phyloP scores from a whole-genome alignment of 1,284 basidiomycete genomes.

The Pterulicium gracile region DNA sequence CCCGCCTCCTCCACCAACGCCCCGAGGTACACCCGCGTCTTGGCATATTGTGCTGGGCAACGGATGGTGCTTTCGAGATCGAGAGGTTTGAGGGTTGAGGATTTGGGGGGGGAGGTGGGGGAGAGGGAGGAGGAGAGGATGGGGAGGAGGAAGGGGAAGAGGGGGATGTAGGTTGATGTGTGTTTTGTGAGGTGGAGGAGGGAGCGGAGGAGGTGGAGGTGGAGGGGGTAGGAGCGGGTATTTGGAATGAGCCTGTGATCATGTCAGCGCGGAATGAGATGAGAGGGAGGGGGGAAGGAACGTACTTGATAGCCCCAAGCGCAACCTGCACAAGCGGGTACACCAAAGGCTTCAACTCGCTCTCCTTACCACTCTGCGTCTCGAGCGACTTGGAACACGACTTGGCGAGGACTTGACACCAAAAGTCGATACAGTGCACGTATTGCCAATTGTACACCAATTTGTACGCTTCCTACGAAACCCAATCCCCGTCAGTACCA shows the following conservation, averaged over 20 bases:
- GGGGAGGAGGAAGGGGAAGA: constrained; percentile 81
- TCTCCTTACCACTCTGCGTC: constrained; percentile 45
- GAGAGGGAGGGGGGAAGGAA: constrained; percentile 9
- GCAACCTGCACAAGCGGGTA: constrained; percentile 95
- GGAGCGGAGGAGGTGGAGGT: constrained; percentile 22
- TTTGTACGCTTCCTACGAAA: constrained; percentile 72
- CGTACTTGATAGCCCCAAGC: constrained; percentile 84
- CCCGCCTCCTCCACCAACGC: constrained; percentile 75
- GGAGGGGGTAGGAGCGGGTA: constrained; percentile 35
- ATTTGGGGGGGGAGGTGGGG: constrained; percentile 66
- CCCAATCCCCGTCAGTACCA: constrained; percentile 8
- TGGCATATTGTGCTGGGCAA: constrained; percentile 81
- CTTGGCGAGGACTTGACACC: constrained; percentile 81
- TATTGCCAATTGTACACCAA: constrained; percentile 99
- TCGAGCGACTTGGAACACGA: constrained; percentile 60
- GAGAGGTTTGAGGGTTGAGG: constrained; percentile 83
- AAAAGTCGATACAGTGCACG: constrained; percentile 93
- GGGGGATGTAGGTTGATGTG: constrained; percentile 82
- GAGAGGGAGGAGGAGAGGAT: constrained; percentile 76
- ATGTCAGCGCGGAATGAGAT: constrained; percentile 12
- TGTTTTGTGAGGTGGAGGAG: constrained; percentile 43
- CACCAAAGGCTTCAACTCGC: constrained; percentile 78
- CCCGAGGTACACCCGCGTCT: constrained; percentile 83
- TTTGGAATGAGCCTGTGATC: constrained; percentile 60
- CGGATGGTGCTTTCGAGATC: constrained; percentile 86